Evolutionary conservation across 2,329 filamentous ascomycete species (phyloP), one percentile per base, ranked within the genome.

Genomic region (Talaromyces sp.): DNA sequence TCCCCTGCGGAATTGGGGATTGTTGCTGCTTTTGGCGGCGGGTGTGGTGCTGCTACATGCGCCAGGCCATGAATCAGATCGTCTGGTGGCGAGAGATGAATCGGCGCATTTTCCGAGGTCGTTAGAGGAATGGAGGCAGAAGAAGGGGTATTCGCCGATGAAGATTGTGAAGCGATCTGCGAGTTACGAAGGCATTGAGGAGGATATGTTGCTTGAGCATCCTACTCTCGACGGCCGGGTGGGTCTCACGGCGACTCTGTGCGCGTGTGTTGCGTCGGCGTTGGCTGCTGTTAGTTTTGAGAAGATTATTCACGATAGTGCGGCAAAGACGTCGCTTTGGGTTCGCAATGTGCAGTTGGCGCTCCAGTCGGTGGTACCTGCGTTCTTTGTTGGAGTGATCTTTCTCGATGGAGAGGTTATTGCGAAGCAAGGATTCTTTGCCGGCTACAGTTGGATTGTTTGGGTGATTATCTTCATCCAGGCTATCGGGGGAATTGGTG

Each of bases 281-380:
- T 80, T 97, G 58, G 94, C 92, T 0, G 91, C 93, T 0, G 92
- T 82, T 2, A 81, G 80, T 61, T 82, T 83, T 68, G 81, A 98
- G 76, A 97, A 96, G 79, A 88, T 97, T 3, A 83, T 98, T 63
- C 97, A 96, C 76, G 90, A 97, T 69, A 90, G 90, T n/a, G 84
- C 86, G 0, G 84, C 85, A 1, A 85, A 88, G 57, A 89, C 89
- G 6, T 94, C 92, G 0, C 84, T 98, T 14, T 99, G 95, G 95
- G 89, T 95, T 50, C 89, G 95, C 67, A 99, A 98, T 75, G 90
- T 97, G 56, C 95, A 99, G 77, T 82, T 99, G 27, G 93, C 93
- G 0, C 91, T 97, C 74, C 99, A 97, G 80, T 97, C 93, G 0
- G 83, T 98, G 1, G 94, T 97, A 71, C 92, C 94, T 0, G 91